These are phyloP conservation scores for Morella rubra DNA, from an alignment of 306 rosid genomes.

Conservation along the genomic window DNA sequence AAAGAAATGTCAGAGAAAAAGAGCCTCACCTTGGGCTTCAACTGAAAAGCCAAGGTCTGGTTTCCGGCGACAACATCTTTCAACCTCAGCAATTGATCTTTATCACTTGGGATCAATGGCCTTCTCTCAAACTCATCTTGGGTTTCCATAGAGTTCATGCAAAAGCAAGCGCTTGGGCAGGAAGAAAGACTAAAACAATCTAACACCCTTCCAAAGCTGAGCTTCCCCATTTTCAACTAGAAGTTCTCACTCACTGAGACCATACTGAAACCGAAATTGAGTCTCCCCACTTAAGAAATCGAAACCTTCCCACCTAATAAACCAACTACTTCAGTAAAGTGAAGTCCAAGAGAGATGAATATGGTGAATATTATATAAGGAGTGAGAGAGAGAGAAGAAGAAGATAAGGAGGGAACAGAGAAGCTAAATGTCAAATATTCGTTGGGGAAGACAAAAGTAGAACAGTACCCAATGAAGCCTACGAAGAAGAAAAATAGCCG, in stretches of 20 bases:
- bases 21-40: conserved; percentile 72
- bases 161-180: conserved; percentile 62
- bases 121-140: conserved; percentile 61
- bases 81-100: conserved; percentile 49
- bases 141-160: conserved; percentile 51
- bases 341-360: conserved; percentile 27
- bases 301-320: conserved; percentile 12
- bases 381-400: conserved; percentile 11
- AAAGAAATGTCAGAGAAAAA: background rate
- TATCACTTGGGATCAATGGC: conserved; percentile 46
- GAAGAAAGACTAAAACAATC: conserved; percentile 60
- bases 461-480: conserved; percentile 46
- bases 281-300: conserved; percentile 18
- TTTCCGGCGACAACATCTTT: conserved; percentile 76
- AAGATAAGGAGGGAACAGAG: conserved; percentile 22
- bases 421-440: conserved; percentile 45
- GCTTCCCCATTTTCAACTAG: conserved; percentile 64
- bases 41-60: conserved; percentile 85
- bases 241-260: conserved; percentile 18
- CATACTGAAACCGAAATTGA: conserved; percentile 26
- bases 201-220: conserved; percentile 55
- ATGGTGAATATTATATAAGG: conserved; percentile 31
- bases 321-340: conserved; percentile 27
- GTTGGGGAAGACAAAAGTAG: conserved; percentile 56
- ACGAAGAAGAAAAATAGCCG: conserved; percentile 34